These are phyloP conservation scores for Graphium sp. DNA, from an alignment of 2,329 filamentous ascomycete species.

Conservation along the genomic window DNA sequence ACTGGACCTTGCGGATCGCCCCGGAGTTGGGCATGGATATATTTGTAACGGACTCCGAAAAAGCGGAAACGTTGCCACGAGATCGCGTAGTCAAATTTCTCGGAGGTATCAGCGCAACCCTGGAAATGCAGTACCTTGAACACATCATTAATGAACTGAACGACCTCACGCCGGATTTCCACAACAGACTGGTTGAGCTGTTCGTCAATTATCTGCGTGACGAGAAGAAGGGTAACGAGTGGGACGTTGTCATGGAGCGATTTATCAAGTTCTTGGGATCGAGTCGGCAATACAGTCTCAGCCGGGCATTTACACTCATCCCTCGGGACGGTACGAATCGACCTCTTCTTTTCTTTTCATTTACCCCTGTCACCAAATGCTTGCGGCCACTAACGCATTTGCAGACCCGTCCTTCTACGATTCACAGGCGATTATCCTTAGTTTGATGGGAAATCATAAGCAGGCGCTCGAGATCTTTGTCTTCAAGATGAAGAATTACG, in stretches of 20 bases:
- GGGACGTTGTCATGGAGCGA: slow-evolving; percentile 42
- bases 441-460: slow-evolving; percentile 89
- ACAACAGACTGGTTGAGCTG: slow-evolving; percentile 66
- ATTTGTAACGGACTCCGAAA: slow-evolving; percentile 85
- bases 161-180: slow-evolving; percentile 71
- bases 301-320: slow-evolving; percentile 60
- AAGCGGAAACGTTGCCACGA: slow-evolving; percentile 77
- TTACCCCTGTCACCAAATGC: slow-evolving; percentile 3
- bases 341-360: neutral
- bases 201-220: slow-evolving; percentile 39
- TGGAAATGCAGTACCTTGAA: slow-evolving; percentile 74
- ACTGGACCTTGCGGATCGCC: slow-evolving; percentile 66
- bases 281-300: slow-evolving; percentile 67
- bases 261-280: slow-evolving; percentile 60
- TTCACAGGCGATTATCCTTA: slow-evolving; percentile 74
- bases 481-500: slow-evolving; percentile 75
- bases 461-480: slow-evolving; percentile 96
- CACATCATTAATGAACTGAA: slow-evolving; percentile 80
- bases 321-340: slow-evolving; percentile 62
- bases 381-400: slow-evolving; percentile 3
- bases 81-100: slow-evolving; percentile 62
- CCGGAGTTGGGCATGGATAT: slow-evolving; percentile 75
- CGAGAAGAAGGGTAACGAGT: slow-evolving; percentile 25
- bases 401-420: slow-evolving; percentile 76
- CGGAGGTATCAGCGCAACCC: slow-evolving; percentile 44